Evolutionary conservation across 164 flowering plant species (phyloP).

Genomic region (Tetracentron sinense): DNA sequence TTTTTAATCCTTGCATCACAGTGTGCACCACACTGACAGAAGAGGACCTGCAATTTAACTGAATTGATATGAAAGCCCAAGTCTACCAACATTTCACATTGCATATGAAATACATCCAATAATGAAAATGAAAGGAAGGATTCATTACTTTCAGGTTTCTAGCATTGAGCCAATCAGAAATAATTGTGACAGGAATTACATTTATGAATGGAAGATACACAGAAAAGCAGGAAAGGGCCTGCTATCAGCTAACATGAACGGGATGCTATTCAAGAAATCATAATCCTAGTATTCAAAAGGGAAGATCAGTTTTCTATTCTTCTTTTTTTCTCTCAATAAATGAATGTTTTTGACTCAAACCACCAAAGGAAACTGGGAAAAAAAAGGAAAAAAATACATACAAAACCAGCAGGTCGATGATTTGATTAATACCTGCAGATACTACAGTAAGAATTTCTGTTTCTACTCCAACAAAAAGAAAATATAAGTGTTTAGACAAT

Average conservation of each 20-base stretch:
- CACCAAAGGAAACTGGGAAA: background rate
- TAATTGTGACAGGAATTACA: too few species aligned
- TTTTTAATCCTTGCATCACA: too few species aligned
- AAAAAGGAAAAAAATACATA: background rate
- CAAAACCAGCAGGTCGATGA: constrained; percentile 8
- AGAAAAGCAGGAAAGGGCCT: background rate
- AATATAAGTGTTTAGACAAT: background rate
- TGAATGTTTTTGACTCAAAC: background rate
- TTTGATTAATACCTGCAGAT: constrained; percentile 6
- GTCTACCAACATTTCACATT: too few species aligned
- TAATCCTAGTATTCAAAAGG: background rate
- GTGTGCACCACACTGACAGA: too few species aligned
- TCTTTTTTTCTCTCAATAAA: constrained; percentile 1
- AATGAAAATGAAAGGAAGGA: too few species aligned
- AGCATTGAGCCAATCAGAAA: too few species aligned
- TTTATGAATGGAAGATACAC: background rate
- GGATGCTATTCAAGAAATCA: background rate
- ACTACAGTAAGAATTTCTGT: constrained; percentile 4
- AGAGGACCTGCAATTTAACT: too few species aligned
- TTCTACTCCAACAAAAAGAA: background rate
- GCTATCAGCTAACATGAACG: background rate
- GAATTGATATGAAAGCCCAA: too few species aligned
- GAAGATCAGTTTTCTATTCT: background rate
- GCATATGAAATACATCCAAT: too few species aligned
- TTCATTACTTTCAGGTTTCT: too few species aligned